Percentiles rank a stretch among this genome's conserved stretches.
Conservation (phyloP, 2,329 filamentous ascomycete genomes). For the Colletotrichum cuscutae region DNA sequence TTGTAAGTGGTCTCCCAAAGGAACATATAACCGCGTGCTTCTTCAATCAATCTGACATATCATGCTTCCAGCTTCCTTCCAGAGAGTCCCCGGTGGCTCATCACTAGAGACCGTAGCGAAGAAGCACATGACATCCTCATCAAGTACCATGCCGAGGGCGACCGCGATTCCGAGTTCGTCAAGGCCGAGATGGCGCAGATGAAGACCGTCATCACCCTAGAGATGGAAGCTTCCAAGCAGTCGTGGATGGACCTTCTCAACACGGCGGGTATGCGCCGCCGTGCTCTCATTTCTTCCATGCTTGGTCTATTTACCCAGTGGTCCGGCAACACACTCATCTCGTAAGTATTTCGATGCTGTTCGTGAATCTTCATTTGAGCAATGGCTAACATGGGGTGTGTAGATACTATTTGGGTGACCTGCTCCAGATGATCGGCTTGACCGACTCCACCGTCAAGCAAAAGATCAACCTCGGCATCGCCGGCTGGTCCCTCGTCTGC, state of each 20-base stretch:
- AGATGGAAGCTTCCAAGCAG: slow-evolving; percentile 62
- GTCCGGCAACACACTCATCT: slow-evolving; percentile 62
- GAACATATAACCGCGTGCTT: slow-evolving; percentile 56
- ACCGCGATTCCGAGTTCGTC: slow-evolving; percentile 61
- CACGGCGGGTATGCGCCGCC: slow-evolving; percentile 60
- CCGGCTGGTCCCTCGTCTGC: slow-evolving; percentile 58
- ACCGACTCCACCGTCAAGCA: slow-evolving; percentile 51
- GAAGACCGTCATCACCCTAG: slow-evolving; percentile 63
- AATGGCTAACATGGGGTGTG: slow-evolving; percentile 22
- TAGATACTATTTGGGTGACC: slow-evolving; percentile 57
- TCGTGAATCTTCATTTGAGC: neutral
- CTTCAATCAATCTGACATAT: slow-evolving; percentile 53
- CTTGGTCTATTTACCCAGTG: slow-evolving; percentile 66
- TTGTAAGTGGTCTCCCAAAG: slow-evolving; percentile 55
- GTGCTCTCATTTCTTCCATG: slow-evolving; percentile 58
- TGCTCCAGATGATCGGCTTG: slow-evolving; percentile 57
- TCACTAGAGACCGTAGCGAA: slow-evolving; percentile 44
- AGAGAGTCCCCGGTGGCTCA: slow-evolving; percentile 47
- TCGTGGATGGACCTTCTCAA: slow-evolving; percentile 64
- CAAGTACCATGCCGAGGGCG: slow-evolving; percentile 63
- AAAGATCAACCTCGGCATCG: slow-evolving; percentile 58
- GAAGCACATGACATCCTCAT: slow-evolving; percentile 45
- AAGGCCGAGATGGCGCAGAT: slow-evolving; percentile 71
- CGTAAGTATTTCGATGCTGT: slow-evolving; percentile 36
- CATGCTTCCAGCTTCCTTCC: slow-evolving; percentile 42